Base-by-base conservation (phyloP, 2,329 filamentous ascomycete genomes). In the Paecilomyces dactylethromorphus region DNA sequence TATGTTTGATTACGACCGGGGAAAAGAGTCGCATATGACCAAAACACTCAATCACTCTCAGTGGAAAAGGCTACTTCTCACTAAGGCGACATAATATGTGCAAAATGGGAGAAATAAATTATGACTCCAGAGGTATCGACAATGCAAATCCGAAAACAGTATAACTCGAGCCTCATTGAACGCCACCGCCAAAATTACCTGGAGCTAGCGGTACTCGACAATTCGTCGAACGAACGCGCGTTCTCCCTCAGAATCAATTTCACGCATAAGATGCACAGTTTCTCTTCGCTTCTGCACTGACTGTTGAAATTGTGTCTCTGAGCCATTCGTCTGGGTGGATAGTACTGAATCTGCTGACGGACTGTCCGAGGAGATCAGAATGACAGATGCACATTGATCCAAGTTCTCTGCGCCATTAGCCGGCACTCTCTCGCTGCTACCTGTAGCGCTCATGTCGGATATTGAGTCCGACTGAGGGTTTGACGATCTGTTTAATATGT, bases 171-270 rank as follows among this genome's bases (percentile, higher is more conserved):
- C 26, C 26, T 29, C 26, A 29, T 29, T 29, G 26, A 26, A 39
- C 33, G 26, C 59, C 56, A 58, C 6, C 49, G 54, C 7, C 12
- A 18, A 57, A 52, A 35, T 55, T 52, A 21, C 6, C 29, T 56
- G 54, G 49, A 45, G 24, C 64, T 63, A 75, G 45, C 62, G 68
- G 60, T 74, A 76, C 57, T 76, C 73, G 11, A 75, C 60, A 53
- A 75, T 68, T 51, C 70, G 64, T 24, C 74, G 65, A 59, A 65
- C 68, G 69, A 71, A 76, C 29, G 66, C 70, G 22, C 71, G 68
- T 24, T 61, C 58, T 10, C 71, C 71, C 15, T 71, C 65, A 21
- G 59, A 62, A 56, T 73, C 71, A 24, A 60, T 63, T 54, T 72
- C 66, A 11, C 63, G 65, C 60, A 74, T 65, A 53, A 70, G 59